Evolutionary conservation across 2,329 filamentous ascomycete genomes (phyloP).

Genomic region (Pseudonectria buxi): DNA sequence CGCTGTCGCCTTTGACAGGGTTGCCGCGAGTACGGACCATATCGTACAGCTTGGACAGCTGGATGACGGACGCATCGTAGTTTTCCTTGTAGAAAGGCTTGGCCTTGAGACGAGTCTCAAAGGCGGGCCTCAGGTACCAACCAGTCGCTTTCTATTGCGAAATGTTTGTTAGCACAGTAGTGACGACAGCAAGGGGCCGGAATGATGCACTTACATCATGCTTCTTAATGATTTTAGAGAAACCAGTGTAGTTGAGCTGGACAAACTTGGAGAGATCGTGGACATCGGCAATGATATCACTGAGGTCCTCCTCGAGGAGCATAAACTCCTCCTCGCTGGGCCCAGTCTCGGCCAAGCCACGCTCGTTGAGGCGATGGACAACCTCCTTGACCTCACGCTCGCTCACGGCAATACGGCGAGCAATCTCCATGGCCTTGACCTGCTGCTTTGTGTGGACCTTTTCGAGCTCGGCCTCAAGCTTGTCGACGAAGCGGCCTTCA

Average conservation of each 20-base stretch:
- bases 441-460: conserved; percentile 98
- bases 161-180: conserved; percentile 12
- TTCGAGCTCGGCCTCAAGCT: conserved; percentile 86
- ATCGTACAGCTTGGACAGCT: conserved; percentile 92
- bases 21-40: conserved; percentile 88
- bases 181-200: not conserved
- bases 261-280: conserved; percentile 98
- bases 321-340: conserved; percentile 90
- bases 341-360: conserved; percentile 48
- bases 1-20: conserved; percentile 83
- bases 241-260: conserved; percentile 96
- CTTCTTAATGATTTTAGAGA: conserved; percentile 99
- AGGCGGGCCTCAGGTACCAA: conserved; percentile 93
- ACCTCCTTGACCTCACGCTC: conserved; percentile 89
- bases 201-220: conserved; percentile 63
- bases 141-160: conserved; percentile 75
- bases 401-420: conserved; percentile 77
- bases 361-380: conserved; percentile 64
- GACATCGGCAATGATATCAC: conserved; percentile 96
- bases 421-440: conserved; percentile 94
- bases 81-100: conserved; percentile 99
- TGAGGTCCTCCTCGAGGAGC: conserved; percentile 86
- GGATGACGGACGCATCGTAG: conserved; percentile 91
- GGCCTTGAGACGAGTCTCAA: conserved; percentile 85
- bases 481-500: conserved; percentile 78